Percentiles rank a stretch among this genome's conserved stretches.
phyloP scores from a whole-genome alignment of 1,284 basidiomycete species.

The Retiboletus flavoniger region DNA sequence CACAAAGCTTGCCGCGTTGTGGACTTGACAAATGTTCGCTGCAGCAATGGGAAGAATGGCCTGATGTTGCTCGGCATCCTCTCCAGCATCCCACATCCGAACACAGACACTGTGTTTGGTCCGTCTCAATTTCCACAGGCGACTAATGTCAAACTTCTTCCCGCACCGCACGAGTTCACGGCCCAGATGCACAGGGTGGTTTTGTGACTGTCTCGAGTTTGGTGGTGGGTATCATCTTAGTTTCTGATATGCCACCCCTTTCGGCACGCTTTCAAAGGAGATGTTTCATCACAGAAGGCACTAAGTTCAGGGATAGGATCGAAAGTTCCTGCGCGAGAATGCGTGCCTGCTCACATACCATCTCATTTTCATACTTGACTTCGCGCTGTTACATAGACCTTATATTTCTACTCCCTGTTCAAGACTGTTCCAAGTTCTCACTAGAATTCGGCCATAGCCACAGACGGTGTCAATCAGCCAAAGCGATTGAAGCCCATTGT shows the following conservation, averaged over 20 bases:
- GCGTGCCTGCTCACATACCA: conserved; percentile 6
- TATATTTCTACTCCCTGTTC: conserved; percentile 11
- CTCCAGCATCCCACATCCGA: too few relatives aligned
- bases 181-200: conserved; percentile 58
- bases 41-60: too few relatives aligned
- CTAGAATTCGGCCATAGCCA: conserved; percentile 11
- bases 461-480: conserved; percentile 3
- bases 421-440: conserved; percentile 18
- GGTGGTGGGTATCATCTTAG: conserved; percentile 45
- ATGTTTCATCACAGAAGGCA: conserved; percentile 57
- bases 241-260: background rate
- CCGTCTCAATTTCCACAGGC: conserved; percentile 57
- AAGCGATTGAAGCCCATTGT: conserved; percentile 5
- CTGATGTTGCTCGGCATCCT: too few relatives aligned
- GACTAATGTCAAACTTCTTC: conserved; percentile 73
- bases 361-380: background rate
- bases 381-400: conserved; percentile 18
- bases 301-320: conserved; percentile 54
- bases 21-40: too few relatives aligned
- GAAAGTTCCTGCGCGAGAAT: conserved; percentile 40
- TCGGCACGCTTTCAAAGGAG: conserved; percentile 30
- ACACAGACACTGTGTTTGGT: too few relatives aligned
- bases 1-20: too few relatives aligned
- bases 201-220: conserved; percentile 74
- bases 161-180: conserved; percentile 37